A percentile compares a stretch with the other conserved stretches of the same genome.
phyloP scores from a whole-genome alignment of 1,284 basidiomycete genomes.

The Sporisorium sorghi region DNA sequence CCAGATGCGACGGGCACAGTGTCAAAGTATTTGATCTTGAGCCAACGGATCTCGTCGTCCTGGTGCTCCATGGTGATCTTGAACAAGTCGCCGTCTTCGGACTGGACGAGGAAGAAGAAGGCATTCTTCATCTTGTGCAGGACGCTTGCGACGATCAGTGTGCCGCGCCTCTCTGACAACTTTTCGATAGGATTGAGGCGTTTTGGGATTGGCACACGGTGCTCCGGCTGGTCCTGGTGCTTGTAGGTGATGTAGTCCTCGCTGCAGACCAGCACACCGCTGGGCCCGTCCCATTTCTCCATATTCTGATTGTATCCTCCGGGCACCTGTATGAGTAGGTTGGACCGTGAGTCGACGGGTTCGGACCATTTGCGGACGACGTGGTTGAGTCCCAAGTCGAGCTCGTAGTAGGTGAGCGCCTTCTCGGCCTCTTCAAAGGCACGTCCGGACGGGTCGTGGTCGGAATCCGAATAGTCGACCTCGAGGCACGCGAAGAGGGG shows the following conservation, averaged over 20 bases:
- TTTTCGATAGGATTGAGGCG: constrained; percentile 59
- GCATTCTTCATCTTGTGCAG: constrained; percentile 68
- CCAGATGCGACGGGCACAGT: constrained; percentile 65
- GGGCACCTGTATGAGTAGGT: constrained; percentile 65
- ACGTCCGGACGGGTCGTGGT: constrained; percentile 63
- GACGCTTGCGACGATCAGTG: constrained; percentile 64
- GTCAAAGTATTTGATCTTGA: constrained; percentile 69
- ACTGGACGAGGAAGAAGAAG: constrained; percentile 68
- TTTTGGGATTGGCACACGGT: constrained; percentile 67
- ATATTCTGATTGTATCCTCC: constrained; percentile 67
- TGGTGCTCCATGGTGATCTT: constrained; percentile 68
- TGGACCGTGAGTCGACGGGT: constrained; percentile 60
- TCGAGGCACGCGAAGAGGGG: constrained; percentile 68
- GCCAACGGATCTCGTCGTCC: constrained; percentile 62
- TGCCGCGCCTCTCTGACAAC: constrained; percentile 51
- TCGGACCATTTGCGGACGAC: constrained; percentile 68
- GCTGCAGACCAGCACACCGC: constrained; percentile 67
- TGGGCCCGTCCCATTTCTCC: constrained; percentile 68
- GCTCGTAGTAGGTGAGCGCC: constrained; percentile 68
- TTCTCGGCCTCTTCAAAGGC: constrained; percentile 61
- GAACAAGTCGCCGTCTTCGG: constrained; percentile 68
- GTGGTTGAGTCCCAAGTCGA: constrained; percentile 68
- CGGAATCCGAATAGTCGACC: constrained; percentile 67
- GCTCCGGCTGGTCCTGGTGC: constrained; percentile 65
- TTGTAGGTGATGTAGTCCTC: constrained; percentile 68